These are phyloP conservation scores for Poa annua DNA, from an alignment of 176 grass and related monocot species.

Conservation along the genomic window DNA sequence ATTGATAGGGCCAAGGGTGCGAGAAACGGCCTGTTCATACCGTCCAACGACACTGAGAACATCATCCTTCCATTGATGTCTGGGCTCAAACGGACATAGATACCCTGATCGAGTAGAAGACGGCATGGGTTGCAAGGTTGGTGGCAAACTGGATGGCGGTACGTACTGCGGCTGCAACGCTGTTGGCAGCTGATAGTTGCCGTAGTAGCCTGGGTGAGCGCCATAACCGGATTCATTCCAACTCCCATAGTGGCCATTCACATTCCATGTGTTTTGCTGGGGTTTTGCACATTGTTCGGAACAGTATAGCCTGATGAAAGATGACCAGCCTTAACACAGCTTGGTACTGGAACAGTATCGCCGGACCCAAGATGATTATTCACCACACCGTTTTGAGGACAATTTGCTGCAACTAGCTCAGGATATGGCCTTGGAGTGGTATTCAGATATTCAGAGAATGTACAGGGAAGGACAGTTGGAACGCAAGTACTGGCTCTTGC, in stretches of 20 bases:
- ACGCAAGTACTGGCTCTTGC: background rate
- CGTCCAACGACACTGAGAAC: background rate
- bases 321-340: background rate
- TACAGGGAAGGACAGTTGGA: background rate
- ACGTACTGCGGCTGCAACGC: background rate
- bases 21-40: background rate
- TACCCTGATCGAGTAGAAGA: background rate
- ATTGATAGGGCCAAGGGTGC: background rate
- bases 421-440: background rate
- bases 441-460: conserved; percentile 1
- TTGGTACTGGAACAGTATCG: background rate
- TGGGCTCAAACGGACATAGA: background rate
- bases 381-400: background rate
- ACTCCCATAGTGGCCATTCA: background rate
- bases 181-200: background rate
- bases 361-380: background rate
- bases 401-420: background rate
- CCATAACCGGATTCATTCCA: background rate
- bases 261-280: background rate
- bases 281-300: background rate
- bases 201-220: background rate
- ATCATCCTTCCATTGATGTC: background rate
- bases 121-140: background rate
- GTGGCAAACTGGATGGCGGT: background rate
- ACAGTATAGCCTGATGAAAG: background rate